These are phyloP conservation scores for Auriscalpium microsporum DNA, from an alignment of 768 basidiomycete genomes.

Conservation along the genomic window DNA sequence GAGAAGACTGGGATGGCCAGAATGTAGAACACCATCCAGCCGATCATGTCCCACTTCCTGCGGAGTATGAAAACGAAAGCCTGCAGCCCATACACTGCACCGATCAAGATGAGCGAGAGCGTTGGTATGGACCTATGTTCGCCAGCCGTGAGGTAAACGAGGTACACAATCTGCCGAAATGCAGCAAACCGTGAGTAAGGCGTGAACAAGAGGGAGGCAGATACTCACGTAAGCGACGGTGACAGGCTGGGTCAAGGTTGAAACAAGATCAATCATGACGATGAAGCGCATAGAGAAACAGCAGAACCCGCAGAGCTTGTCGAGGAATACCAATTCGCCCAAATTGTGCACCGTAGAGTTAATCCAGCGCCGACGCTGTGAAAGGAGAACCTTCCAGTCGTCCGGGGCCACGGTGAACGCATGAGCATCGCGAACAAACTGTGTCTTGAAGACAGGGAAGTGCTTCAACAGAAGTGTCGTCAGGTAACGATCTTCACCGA, in stretches of 20 bases:
- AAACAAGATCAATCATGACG: constrained; percentile 93
- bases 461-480: constrained; percentile 94
- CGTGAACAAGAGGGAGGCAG: neutral
- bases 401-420: constrained; percentile 94
- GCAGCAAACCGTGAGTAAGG: neutral
- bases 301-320: constrained; percentile 92
- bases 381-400: constrained; percentile 88
- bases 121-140: constrained; percentile 62
- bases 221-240: constrained; percentile 79
- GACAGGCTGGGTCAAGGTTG: constrained; percentile 77
- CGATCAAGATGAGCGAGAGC: constrained; percentile 87
- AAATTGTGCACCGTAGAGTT: constrained; percentile 99
- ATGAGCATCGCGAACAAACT: constrained; percentile 90
- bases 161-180: constrained; percentile 64
- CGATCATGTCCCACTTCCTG: constrained; percentile 97
- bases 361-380: constrained; percentile 98
- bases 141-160: constrained; percentile 72
- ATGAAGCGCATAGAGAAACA: constrained; percentile 99
- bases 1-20: constrained; percentile 90
- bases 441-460: constrained; percentile 90
- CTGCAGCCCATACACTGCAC: constrained; percentile 90
- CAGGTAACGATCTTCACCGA: constrained; percentile 98
- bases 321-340: constrained; percentile 85
- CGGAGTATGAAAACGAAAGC: constrained; percentile 86
- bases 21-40: constrained; percentile 96